Evolutionary conservation across 805 yeast genomes (phyloP).

Genomic region (Hagleromyces aurorensis): DNA sequence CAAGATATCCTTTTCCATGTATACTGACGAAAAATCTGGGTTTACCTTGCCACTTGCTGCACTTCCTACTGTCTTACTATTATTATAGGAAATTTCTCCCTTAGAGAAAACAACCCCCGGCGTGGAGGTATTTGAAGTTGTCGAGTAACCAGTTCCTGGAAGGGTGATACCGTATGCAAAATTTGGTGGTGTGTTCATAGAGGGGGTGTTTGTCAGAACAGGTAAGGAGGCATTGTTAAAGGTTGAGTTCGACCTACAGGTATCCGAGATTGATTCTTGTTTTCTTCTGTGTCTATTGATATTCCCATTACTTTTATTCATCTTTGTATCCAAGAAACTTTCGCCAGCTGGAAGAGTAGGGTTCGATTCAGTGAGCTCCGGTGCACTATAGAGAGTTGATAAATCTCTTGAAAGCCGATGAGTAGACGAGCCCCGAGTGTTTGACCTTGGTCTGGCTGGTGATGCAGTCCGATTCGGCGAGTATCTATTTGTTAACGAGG

Average conservation of each 20-base stretch:
- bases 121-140: constrained; percentile 10
- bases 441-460: constrained; percentile 27
- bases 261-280: constrained; percentile 29
- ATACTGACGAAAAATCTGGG: no score
- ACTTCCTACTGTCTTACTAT: no score
- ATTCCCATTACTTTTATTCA: constrained; percentile 5
- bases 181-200: constrained; percentile 9
- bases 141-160: constrained; percentile 5
- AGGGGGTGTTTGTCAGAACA: no score
- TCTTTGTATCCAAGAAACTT: constrained; percentile 22
- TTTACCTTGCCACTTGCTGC: no score
- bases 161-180: constrained; percentile 5
- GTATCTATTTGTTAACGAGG: constrained; percentile 20
- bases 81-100: no score
- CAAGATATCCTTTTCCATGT: no score
- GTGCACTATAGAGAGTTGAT: constrained; percentile 14
- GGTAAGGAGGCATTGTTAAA: constrained; percentile 9
- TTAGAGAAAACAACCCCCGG: no score
- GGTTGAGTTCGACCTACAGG: constrained; percentile 8
- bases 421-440: constrained; percentile 21
- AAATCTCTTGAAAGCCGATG: constrained; percentile 25
- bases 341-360: constrained; percentile 9
- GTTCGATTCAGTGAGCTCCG: constrained; percentile 11
- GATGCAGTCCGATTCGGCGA: constrained; percentile 27
- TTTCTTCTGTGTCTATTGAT: constrained; percentile 21